Conservation (phyloP, 208 protist species). For the Acanthamoeba quina region DNA sequence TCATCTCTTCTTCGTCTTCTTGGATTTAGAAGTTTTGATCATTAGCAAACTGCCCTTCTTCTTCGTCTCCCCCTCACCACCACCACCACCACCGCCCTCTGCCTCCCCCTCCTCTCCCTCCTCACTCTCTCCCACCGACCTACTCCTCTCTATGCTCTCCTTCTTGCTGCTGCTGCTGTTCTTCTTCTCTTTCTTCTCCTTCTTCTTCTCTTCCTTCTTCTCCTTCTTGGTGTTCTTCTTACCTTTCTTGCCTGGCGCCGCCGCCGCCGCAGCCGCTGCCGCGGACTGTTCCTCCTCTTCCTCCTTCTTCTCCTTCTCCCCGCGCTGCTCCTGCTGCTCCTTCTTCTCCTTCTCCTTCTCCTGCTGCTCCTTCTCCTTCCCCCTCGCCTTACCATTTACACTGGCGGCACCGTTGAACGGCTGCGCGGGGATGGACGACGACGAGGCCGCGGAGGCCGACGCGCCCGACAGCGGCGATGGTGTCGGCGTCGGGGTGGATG, state of each 20-base stretch:
- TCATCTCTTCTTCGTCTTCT: slow-evolving; percentile 57
- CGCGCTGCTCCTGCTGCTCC: background rate
- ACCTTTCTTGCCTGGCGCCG: background rate
- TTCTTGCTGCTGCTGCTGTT: background rate
- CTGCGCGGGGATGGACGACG: background rate
- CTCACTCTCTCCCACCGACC: background rate
- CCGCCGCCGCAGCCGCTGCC: no score
- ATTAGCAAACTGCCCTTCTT: slow-evolving; percentile 39
- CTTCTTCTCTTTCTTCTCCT: slow-evolving; percentile 19
- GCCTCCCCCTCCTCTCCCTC: background rate
- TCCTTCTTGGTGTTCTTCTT: background rate
- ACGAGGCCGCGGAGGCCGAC: no score
- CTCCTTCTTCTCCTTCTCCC: slow-evolving; percentile 6
- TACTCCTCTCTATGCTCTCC: background rate
- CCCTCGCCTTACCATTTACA: background rate
- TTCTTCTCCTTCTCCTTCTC: background rate
- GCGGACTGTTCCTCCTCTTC: background rate
- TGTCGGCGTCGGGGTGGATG: no score
- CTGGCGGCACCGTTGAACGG: background rate
- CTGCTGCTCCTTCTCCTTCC: background rate
- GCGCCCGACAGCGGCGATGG: background rate
- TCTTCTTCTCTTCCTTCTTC: slow-evolving; percentile 5
- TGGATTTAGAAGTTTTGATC: background rate
- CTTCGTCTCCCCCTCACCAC: background rate
- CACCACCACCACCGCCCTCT: background rate